These are phyloP conservation scores for Byssoonygena ceratinophila DNA, from an alignment of 2,329 filamentous ascomycete species.

Conservation along the genomic window DNA sequence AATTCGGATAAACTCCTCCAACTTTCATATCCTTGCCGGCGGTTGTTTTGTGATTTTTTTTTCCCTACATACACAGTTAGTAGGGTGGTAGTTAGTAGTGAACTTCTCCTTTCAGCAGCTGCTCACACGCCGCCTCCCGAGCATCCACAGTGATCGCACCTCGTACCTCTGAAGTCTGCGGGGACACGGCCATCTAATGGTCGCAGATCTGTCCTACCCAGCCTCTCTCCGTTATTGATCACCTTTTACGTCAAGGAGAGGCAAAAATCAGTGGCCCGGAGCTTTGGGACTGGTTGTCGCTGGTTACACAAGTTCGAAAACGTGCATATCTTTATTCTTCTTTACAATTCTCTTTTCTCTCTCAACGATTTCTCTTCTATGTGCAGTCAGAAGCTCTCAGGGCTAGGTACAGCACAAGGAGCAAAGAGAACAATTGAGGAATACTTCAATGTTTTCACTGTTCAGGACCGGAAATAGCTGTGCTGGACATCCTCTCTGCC, in stretches of 20 bases:
- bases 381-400: too few species aligned
- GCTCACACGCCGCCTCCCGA: background rate
- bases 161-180: background rate
- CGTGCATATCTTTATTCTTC: background rate
- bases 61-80: too few species aligned
- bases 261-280: constrained; percentile 5
- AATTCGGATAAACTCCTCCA: background rate
- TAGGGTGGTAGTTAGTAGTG: too few species aligned
- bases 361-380: background rate
- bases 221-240: background rate
- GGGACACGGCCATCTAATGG: constrained; percentile 2
- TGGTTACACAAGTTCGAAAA: constrained; percentile 4
- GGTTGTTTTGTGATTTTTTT: background rate
- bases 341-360: background rate
- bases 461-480: background rate
- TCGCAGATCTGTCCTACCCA: constrained; percentile 11
- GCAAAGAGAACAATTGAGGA: background rate
- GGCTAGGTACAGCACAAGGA: background rate
- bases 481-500: background rate
- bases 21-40: background rate
- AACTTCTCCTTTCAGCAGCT: constrained; percentile 1
- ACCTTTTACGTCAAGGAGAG: background rate
- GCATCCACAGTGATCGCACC: background rate
- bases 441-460: background rate
- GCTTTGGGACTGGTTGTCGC: constrained; percentile 3